phyloP scores from a whole-genome alignment of 495 filamentous ascomycete species.

The Penicillium longicatenatum region DNA sequence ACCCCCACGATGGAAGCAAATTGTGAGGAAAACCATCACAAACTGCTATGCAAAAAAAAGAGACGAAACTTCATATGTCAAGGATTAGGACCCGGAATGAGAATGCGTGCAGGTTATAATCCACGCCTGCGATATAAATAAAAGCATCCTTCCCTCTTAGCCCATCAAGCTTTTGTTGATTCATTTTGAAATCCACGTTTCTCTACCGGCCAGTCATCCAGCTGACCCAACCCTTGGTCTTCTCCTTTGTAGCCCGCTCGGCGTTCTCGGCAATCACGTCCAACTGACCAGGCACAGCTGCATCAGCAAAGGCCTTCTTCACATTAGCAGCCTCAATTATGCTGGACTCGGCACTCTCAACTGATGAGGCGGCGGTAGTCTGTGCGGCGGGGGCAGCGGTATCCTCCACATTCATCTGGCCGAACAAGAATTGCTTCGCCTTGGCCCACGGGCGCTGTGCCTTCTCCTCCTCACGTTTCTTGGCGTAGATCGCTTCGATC shows the following conservation, averaged over 20 bases:
- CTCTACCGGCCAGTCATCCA: conserved; percentile 36
- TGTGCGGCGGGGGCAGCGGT: conserved; percentile 24
- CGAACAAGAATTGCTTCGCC: conserved; percentile 44
- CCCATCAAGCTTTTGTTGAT: conserved; percentile 2
- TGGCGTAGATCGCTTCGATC: conserved; percentile 44
- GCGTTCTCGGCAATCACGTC: conserved; percentile 47
- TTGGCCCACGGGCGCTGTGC: conserved; percentile 47
- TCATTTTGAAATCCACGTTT: background rate
- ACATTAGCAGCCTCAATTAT: conserved; percentile 45
- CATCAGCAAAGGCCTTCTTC: conserved; percentile 27
- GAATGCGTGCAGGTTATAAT: background rate
- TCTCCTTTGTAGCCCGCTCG: conserved; percentile 41
- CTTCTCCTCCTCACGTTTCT: conserved; percentile 46
- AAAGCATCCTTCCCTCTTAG: background rate
- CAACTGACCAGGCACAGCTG: conserved; percentile 35
- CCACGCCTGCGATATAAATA: background rate
- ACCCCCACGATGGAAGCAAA: conserved; percentile 31
- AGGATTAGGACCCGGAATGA: conserved; percentile 6
- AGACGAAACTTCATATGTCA: conserved; percentile 18
- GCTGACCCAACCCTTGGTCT: conserved; percentile 44
- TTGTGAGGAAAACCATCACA: conserved; percentile 21
- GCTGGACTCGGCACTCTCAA: conserved; percentile 12
- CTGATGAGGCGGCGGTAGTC: conserved; percentile 13
- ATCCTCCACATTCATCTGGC: conserved; percentile 54
- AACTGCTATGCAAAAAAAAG: conserved; percentile 31